Evolutionary conservation across 768 basidiomycete species (phyloP).

Genomic region (Amanita thiersii): DNA sequence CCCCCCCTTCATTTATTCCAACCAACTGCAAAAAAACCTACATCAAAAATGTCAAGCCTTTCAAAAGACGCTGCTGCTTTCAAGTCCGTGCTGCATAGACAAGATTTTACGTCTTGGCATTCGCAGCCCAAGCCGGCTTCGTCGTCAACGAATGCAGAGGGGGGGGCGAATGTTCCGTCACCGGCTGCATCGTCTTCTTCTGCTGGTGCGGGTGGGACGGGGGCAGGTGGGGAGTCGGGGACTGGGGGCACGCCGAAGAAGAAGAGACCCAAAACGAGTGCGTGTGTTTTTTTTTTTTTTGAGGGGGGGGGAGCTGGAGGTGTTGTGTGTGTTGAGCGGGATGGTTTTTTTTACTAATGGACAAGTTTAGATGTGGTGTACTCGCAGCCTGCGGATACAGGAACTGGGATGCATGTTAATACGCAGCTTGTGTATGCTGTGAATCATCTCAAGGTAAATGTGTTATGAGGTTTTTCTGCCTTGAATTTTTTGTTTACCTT

Average conservation of each 20-base stretch:
- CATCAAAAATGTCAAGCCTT: slow-evolving; percentile 53
- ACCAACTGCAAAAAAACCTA: too few relatives aligned
- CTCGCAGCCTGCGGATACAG: slow-evolving; percentile 84
- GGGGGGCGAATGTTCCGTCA: slow-evolving; percentile 13
- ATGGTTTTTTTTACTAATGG: slow-evolving; percentile 7
- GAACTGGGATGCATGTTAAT: slow-evolving; percentile 72
- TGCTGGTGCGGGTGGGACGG: too few relatives aligned
- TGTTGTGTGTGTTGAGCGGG: too few relatives aligned
- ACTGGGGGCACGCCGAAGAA: too few relatives aligned
- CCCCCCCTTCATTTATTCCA: too few relatives aligned
- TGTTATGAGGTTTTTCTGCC: slow-evolving; percentile 19
- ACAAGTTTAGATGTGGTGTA: slow-evolving; percentile 57
- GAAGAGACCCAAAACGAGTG: slow-evolving; percentile 64
- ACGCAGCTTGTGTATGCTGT: slow-evolving; percentile 85
- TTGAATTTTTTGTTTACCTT: slow-evolving; percentile 1
- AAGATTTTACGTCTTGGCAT: slow-evolving; percentile 73
- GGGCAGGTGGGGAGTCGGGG: too few relatives aligned
- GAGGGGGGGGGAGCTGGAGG: too few relatives aligned
- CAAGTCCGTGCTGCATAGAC: slow-evolving; percentile 53
- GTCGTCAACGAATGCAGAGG: too few relatives aligned
- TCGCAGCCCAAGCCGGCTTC: slow-evolving; percentile 41
- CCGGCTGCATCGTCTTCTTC: slow-evolving; percentile 19
- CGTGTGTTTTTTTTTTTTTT: slow-evolving; percentile 18
- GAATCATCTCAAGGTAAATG: slow-evolving; percentile 75
- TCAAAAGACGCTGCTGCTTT: slow-evolving; percentile 66